phyloP scores from a whole-genome alignment of 1,139 yeast genomes.

The Sugiyamaella xylanicola region DNA sequence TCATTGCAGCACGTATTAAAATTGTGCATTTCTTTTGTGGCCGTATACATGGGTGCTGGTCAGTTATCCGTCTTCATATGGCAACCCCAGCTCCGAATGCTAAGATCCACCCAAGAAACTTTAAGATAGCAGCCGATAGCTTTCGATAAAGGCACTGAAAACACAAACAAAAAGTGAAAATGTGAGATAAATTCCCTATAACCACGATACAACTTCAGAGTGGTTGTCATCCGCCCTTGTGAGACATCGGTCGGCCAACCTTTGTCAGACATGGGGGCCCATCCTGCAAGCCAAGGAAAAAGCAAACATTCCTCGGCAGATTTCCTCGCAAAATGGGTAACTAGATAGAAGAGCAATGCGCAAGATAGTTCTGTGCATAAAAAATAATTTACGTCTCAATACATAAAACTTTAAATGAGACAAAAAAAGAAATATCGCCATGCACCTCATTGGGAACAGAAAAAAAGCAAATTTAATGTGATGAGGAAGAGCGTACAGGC shows the following conservation, averaged over 20 bases:
- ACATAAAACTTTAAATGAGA: constrained; percentile 10
- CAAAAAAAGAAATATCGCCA: constrained; percentile 1
- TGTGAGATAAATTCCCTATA: too few relatives aligned
- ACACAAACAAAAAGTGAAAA: too few relatives aligned
- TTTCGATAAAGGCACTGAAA: too few relatives aligned
- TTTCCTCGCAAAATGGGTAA: not conserved
- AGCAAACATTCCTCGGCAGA: not conserved
- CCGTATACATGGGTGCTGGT: not conserved
- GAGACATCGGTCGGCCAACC: too few relatives aligned
- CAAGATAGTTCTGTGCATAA: constrained; percentile 13
- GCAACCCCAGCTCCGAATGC: not conserved
- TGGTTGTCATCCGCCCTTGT: too few relatives aligned
- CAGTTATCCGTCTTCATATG: not conserved
- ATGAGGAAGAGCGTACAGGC: constrained; percentile 9
- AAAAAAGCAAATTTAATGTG: constrained; percentile 6
- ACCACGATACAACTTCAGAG: too few relatives aligned
- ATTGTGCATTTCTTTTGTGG: not conserved
- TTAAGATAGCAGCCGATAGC: too few relatives aligned
- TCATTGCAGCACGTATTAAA: not conserved
- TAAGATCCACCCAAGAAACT: not conserved
- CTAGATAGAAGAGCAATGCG: not conserved
- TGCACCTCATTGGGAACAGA: constrained; percentile 13
- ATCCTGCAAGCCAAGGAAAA: not conserved
- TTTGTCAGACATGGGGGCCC: not conserved
- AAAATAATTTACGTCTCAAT: constrained; percentile 6